A percentile compares a stretch with the other conserved stretches of the same genome.
Conservation (phyloP, 2,329 filamentous ascomycete species). For the Aspergillus clavatus region DNA sequence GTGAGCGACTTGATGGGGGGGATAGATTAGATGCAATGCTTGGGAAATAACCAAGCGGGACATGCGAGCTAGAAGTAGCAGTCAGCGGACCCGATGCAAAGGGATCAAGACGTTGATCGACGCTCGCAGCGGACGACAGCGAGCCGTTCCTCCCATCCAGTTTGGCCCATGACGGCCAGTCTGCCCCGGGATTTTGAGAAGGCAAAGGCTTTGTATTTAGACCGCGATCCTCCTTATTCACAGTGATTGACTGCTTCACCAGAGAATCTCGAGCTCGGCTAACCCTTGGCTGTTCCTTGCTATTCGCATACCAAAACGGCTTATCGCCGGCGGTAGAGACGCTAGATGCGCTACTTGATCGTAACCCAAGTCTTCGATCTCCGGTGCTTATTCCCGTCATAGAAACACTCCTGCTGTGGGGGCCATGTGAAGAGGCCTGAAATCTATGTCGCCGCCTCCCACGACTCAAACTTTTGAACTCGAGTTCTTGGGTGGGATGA, state of each 20-base stretch:
- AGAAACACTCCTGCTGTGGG: constrained; percentile 52
- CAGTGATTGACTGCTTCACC: neutral
- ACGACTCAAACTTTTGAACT: constrained; percentile 49
- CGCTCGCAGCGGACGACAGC: constrained; percentile 52
- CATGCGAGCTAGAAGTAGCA: constrained; percentile 41
- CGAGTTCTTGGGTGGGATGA: constrained; percentile 27
- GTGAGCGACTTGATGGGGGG: constrained; percentile 56
- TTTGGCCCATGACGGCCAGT: constrained; percentile 40
- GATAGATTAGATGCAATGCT: constrained; percentile 61
- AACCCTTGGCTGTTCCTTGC: neutral
- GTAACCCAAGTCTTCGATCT: constrained; percentile 50
- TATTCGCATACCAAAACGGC: constrained; percentile 6
- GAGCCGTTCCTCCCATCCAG: constrained; percentile 51
- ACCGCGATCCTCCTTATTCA: neutral
- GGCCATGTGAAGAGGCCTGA: constrained; percentile 52
- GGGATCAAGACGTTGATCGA: constrained; percentile 27
- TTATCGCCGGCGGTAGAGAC: constrained; percentile 47
- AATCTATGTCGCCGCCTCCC: constrained; percentile 59
- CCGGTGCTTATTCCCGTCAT: constrained; percentile 48
- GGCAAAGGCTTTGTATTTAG: neutral
- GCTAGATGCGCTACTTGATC: constrained; percentile 53
- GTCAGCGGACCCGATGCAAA: constrained; percentile 42
- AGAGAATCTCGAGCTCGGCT: neutral
- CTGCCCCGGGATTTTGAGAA: neutral
- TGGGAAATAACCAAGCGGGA: constrained; percentile 47